Evolutionary conservation across 2,329 filamentous ascomycete genomes (phyloP), one percentile per base, ranked within the genome.

Genomic region (Tolypocladium guangdongense): DNA sequence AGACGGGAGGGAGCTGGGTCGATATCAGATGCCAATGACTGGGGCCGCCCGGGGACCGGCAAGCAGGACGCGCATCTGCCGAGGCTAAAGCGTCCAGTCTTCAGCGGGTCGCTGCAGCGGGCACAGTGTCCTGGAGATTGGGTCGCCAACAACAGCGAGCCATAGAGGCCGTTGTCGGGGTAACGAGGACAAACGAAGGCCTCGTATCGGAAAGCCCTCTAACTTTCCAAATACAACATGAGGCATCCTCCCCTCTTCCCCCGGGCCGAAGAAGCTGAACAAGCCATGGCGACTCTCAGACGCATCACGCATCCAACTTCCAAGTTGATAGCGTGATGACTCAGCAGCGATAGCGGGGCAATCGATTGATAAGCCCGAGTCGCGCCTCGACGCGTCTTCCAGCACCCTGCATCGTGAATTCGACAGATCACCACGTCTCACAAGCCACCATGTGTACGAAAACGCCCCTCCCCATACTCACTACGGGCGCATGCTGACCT

Each of bases 381-480:
- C 54, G 55, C 57, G 57, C 55, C 37, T 52, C 12, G 36, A 58
- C 57, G 57, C 57, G 57, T 58, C 57, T 52, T 53, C 48, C 37
- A 32, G 20, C 51, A 7, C 39, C 51, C 22, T 36, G 36, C 50
- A 46, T 53, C 52, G 45, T 49, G 46, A 50, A 48, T 49, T 24
- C 51, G 39, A 36, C 38, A n/a, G 16, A 45, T 37, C 22, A 46
- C 37, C 39, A 49, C 53, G 32, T 46, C 52, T 52, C 45, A 22
- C 49, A 53, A 36, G 32, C 35, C 39, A 55, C 51, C 60, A 71
- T 71, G 68, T 69, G 68, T 71, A 67, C 50, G 66, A 53, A 46
- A 18, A 38, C 14, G 18, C 6, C 30, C 12, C 1, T 46, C 10
- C 32, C 16, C 1, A 37, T 11, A 36, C 49, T 39, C 33, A 5